Evolutionary conservation across 192 early-diverging fungal genomes (phyloP), one percentile per base, ranked within the genome.

Genomic region (Backusella liffmaniae): DNA sequence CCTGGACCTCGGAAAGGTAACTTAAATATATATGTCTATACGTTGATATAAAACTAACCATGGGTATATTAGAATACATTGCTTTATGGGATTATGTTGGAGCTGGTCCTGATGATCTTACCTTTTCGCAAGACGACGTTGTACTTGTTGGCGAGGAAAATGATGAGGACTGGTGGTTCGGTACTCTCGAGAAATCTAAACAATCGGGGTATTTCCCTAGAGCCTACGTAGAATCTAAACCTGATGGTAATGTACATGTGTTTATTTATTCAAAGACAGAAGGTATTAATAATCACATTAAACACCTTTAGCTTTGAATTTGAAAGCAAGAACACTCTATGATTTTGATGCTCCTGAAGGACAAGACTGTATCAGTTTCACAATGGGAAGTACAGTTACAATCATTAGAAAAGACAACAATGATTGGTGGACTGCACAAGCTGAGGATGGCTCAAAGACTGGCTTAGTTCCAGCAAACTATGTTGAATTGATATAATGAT

Each of bases 331-430:
- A 59, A 26, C 77, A 15, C 62, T 86, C 15, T 86, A 80, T 49
- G 75, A 86, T 8, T 88, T 82, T 72, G 72, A 77, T 13, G 75
- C 74, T 23, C 76, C 77, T 15, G 79, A 81, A 68, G 81, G 78
- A 42, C 76, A 81, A 53, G 90, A 87, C 49, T 91, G 93, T 46
- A 79, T 95, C 18, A 78, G 83, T 32, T 89, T 94, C 73, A 84
- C 87, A 34, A 82, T 83, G 2, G 92, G 90, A 9, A 90, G 86
- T 67, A 81, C 90, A 21, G 80, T 95, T 41, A 84, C 86, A 0
- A 86, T 95, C n/a, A 77, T 86, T 18, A 84, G 84, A 53, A 88
- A 89, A 59, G 77, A 78, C 12, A 77, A 82, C 8, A 80, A 76
- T 35, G 81, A 87, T 66, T 85, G 84, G 84, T 89, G 88, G 88